A percentile compares a stretch with the other conserved stretches of the same genome.
These are phyloP conservation scores for Daldinia loculata DNA, from an alignment of 495 filamentous ascomycete genomes.

Conservation along the genomic window DNA sequence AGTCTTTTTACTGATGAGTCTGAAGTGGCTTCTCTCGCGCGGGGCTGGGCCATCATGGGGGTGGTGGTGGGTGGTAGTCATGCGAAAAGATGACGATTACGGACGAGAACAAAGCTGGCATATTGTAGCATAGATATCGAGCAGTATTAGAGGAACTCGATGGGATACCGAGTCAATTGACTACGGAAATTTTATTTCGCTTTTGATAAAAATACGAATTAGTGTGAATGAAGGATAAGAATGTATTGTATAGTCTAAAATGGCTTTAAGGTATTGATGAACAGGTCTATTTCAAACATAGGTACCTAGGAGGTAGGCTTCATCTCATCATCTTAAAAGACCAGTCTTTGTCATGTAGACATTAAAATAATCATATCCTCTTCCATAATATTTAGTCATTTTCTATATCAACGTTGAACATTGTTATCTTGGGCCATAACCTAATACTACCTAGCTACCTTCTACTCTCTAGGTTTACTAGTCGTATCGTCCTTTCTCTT, in stretches of 20 bases:
- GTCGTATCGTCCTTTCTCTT: background rate
- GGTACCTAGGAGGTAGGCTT: too few species aligned
- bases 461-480: background rate
- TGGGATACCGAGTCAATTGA: constrained; percentile 29
- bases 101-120: constrained; percentile 25
- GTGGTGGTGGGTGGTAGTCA: constrained; percentile 24
- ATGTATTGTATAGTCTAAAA: background rate
- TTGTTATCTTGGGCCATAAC: background rate
- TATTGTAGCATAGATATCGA: constrained; percentile 34
- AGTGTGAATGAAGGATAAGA: background rate
- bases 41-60: background rate
- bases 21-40: constrained; percentile 12
- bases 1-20: constrained; percentile 18
- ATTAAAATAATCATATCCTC: too few species aligned
- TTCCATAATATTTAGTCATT: too few species aligned
- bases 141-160: constrained; percentile 16
- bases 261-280: too few species aligned
- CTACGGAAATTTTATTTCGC: constrained; percentile 12
- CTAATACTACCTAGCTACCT: background rate
- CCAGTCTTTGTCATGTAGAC: background rate
- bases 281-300: too few species aligned
- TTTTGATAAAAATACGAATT: background rate
- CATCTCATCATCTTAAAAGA: too few species aligned
- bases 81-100: constrained; percentile 38
- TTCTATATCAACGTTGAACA: background rate